Evolutionary conservation across 768 basidiomycete species (phyloP).

Genomic region (Suillus tomentosus): DNA sequence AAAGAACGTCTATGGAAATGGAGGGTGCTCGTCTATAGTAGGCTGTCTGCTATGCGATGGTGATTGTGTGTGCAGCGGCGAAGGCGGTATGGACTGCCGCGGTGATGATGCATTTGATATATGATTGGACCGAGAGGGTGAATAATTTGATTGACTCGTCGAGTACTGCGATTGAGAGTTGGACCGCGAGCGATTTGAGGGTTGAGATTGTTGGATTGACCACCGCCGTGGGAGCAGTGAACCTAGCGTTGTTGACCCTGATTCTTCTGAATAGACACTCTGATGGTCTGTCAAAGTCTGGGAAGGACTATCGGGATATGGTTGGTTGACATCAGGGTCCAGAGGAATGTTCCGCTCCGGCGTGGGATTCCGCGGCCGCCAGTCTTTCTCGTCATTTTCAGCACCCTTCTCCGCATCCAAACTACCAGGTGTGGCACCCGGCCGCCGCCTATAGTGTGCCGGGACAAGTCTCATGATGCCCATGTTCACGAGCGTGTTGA

Average conservation of each 20-base stretch:
- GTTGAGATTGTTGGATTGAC: conserved; percentile 33
- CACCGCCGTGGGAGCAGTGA: conserved; percentile 34
- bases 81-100: conserved; percentile 34
- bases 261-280: conserved; percentile 34
- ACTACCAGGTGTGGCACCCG: conserved; percentile 15
- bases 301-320: conserved; percentile 44
- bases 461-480: conserved; percentile 35
- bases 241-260: conserved; percentile 38
- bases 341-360: conserved; percentile 46
- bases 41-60: conserved; percentile 32
- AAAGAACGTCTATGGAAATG: conserved; percentile 13
- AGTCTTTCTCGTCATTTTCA: conserved; percentile 22
- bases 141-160: conserved; percentile 15
- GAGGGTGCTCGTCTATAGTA: conserved; percentile 33
- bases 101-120: conserved; percentile 30
- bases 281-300: conserved; percentile 23
- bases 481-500: conserved; percentile 62
- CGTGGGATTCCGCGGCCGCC: conserved; percentile 54
- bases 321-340: conserved; percentile 43
- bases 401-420: conserved; percentile 34
- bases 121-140: conserved; percentile 10
- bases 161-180: conserved; percentile 36
- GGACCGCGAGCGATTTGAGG: conserved; percentile 30
- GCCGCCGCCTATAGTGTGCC: conserved; percentile 21
- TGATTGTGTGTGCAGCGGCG: conserved; percentile 29